Base-by-base conservation (phyloP, 352 stramenopile genomes). In the Pythium periplocum region DNA sequence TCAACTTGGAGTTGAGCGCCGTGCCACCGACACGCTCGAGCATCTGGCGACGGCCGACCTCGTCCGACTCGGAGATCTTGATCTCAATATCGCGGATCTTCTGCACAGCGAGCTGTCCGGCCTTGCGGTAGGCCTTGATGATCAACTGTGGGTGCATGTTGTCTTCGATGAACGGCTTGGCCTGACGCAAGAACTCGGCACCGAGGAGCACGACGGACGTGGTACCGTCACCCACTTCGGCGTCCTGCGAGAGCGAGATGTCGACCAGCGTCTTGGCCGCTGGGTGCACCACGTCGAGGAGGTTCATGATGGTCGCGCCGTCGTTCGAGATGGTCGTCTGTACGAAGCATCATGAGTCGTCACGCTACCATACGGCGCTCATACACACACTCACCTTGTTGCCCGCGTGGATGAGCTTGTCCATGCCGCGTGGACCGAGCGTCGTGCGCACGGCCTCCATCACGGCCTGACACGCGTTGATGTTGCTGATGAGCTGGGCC, bases 1-100 rank as follows among this genome's bases (percentile, higher is more conserved):
- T 99, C 30, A 99, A 80, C 87, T 99, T 99, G 39, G 93, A 98
- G 80, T 99, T 99, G 40, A 99, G 80, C 41, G 97, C 96, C 9
- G 97, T 99, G 41, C 87, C 91, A 17, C 93, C 96, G 44, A 96
- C 90, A 36, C 85, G 93, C 69, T 97, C 83, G 5, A 98, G 77
- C 78, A 98, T 90, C 59, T 94, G 71, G 44, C 83, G 83, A 51
- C 79, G 74, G 4, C 78, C 82, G n/a, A 87, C 69, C 36, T 80
- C 68, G 51, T 95, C 75, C 48, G 83, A 84, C 3, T 95, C 82
- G 12, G 82, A 74, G 47, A 97, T 73, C 42, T 76, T 87, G 42
- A 97, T 72, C 64, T 90, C 62, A 33, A 96, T 90, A 34, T 91
- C 75, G 52, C 87, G 71, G 55, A 97, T 82, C 66, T 87, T 89